Percentiles rank a stretch among this genome's conserved stretches.
phyloP scores from a whole-genome alignment of 2,329 filamentous ascomycete species.

The Pseudonectria foliicola region DNA sequence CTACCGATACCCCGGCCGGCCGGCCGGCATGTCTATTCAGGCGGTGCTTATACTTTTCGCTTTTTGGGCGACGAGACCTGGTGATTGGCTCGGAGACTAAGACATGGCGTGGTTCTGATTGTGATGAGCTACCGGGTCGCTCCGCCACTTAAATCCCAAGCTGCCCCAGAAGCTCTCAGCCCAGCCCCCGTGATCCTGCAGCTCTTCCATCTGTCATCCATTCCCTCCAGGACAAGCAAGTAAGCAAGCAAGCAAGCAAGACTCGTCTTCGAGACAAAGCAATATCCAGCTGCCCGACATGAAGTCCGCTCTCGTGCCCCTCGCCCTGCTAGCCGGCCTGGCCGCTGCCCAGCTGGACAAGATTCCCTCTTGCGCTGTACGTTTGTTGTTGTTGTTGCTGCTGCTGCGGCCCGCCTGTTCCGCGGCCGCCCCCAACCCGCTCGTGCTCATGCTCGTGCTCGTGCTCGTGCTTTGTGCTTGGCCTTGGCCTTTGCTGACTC shows the following conservation, averaged over 20 bases:
- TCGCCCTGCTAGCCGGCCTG: constrained; percentile 25
- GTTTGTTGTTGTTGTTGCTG: no score
- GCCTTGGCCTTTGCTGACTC: no score
- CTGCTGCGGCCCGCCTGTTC: no score
- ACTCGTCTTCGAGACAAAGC: neutral
- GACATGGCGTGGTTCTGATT: constrained; percentile 1
- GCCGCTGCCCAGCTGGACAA: constrained; percentile 26
- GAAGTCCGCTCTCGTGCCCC: constrained; percentile 27
- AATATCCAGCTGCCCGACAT: constrained; percentile 19
- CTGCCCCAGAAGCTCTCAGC: no score
- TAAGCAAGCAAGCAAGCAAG: neutral
- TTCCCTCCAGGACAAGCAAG: no score
- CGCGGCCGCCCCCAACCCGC: constrained; percentile 1
- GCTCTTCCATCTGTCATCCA: neutral
- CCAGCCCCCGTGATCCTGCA: neutral
- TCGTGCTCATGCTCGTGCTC: neutral
- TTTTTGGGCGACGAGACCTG: no score
- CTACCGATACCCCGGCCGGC: neutral
- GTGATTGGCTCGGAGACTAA: constrained; percentile 1
- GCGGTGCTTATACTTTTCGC: no score
- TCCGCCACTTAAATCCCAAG: no score
- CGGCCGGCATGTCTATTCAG: neutral
- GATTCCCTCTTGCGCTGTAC: constrained; percentile 33
- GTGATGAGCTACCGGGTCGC: neutral
- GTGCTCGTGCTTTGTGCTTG: no score